A percentile compares a stretch with the other conserved stretches of the same genome.
phyloP scores from a whole-genome alignment of 768 basidiomycete genomes.

The Tylopilus vinaceipallidus region DNA sequence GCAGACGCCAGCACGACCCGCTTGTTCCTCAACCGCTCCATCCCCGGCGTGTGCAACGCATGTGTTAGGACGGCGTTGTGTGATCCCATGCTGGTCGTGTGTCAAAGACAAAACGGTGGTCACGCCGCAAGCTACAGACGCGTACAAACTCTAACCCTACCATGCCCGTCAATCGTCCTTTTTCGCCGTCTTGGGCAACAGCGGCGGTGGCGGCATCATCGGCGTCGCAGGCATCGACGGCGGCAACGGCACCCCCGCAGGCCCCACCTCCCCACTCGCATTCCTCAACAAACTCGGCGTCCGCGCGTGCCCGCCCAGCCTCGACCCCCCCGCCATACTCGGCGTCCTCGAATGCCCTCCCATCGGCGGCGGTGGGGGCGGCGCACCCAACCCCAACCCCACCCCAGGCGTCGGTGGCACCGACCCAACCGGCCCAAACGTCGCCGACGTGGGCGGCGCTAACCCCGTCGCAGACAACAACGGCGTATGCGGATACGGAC shows the following conservation, averaged over 20 bases:
- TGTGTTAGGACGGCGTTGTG: slow-evolving; percentile 57
- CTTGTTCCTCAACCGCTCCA: slow-evolving; percentile 70
- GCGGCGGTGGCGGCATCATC: slow-evolving; percentile 22
- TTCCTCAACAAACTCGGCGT: slow-evolving; percentile 5
- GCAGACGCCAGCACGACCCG: slow-evolving; percentile 83
- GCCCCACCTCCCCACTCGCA: slow-evolving; percentile 12
- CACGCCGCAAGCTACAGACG: too few relatives aligned
- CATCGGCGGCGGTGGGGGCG: too few relatives aligned
- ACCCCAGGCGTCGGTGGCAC: slow-evolving; percentile 23
- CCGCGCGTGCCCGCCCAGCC: neutral
- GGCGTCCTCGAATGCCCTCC: slow-evolving; percentile 5
- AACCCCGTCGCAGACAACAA: slow-evolving; percentile 18
- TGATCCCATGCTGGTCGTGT: too few relatives aligned
- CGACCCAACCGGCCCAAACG: slow-evolving; percentile 12
- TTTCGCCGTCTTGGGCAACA: slow-evolving; percentile 17
- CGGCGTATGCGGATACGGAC: slow-evolving; percentile 33
- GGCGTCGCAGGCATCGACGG: slow-evolving; percentile 18
- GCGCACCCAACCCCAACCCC: slow-evolving; percentile 30
- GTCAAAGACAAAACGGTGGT: too few relatives aligned
- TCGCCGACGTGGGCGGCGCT: slow-evolving; percentile 20
- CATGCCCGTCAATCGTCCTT: slow-evolving; percentile 34
- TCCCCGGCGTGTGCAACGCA: slow-evolving; percentile 59
- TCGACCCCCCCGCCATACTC: too few relatives aligned
- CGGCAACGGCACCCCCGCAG: slow-evolving; percentile 16
- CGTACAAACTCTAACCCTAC: too few relatives aligned